Conservation (phyloP, 176 grass and related monocot genomes). For the Avena atlantica region DNA sequence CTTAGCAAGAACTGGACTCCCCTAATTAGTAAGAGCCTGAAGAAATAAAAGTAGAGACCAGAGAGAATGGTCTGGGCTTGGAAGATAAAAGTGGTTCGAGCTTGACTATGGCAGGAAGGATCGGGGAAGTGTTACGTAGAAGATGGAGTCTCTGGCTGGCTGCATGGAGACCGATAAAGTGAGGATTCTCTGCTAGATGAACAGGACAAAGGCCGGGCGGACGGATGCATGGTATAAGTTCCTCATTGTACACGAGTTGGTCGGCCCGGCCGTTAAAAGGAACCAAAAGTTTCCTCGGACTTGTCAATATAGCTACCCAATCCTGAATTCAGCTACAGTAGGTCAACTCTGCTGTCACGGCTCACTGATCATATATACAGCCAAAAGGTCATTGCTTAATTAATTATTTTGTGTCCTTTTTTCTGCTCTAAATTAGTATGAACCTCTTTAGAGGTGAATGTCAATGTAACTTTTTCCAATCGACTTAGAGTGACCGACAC, state of each 20-base stretch:
- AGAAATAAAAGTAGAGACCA: background rate
- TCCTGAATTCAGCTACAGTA: conserved; percentile 20
- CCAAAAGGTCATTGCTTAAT: too few species aligned
- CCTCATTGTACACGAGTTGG: conserved; percentile 45
- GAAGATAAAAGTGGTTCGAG: background rate
- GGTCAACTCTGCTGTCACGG: conserved; percentile 44
- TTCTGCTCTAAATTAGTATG: too few species aligned
- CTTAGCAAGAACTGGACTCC: background rate
- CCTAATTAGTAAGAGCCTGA: conserved; percentile 24
- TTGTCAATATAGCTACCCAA: conserved; percentile 33
- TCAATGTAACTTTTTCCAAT: background rate
- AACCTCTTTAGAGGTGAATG: background rate
- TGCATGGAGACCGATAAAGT: conserved; percentile 30
- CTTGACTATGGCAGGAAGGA: background rate
- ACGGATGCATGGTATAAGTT: conserved; percentile 50
- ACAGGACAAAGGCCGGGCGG: conserved; percentile 43
- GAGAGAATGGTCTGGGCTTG: background rate
- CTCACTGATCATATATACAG: background rate
- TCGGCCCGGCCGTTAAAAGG: conserved; percentile 24
- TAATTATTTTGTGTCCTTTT: too few species aligned
- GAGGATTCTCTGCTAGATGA: conserved; percentile 46
- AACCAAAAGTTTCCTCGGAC: conserved; percentile 34
- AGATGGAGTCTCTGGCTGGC: background rate
- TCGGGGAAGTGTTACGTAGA: conserved; percentile 39
- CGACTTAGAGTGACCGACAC: background rate